Evolutionary conservation across 2,329 filamentous ascomycete species (phyloP).

Genomic region (Cladosporium sp.): DNA sequence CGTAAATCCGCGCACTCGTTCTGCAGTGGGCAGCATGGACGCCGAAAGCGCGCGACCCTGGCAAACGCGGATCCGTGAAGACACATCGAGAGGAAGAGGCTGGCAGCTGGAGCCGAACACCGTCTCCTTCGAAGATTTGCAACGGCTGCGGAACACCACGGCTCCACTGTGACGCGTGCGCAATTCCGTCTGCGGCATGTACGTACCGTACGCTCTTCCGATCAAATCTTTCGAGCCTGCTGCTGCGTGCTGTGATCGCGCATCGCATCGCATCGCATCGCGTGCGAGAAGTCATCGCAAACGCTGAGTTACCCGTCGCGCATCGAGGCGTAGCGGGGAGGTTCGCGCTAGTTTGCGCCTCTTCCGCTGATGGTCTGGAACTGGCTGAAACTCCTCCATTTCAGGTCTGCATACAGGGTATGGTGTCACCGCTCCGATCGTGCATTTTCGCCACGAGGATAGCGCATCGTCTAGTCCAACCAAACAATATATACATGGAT

Average conservation of each 20-base stretch:
- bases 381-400: neutral
- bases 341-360: constrained; percentile 8
- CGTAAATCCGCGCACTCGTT: too few relatives aligned
- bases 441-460: neutral
- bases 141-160: neutral
- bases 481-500: too few relatives aligned
- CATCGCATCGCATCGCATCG: too few relatives aligned
- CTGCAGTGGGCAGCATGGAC: too few relatives aligned
- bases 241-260: neutral
- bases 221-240: neutral
- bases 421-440: neutral
- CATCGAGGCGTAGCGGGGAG: constrained; percentile 7
- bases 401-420: neutral
- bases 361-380: constrained; percentile 9
- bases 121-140: too few relatives aligned
- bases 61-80: too few relatives aligned
- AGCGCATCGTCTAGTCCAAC: neutral
- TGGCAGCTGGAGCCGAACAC: too few relatives aligned
- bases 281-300: too few relatives aligned
- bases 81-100: too few relatives aligned
- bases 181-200: neutral
- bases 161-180: neutral
- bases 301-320: neutral
- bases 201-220: neutral
- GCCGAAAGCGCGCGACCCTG: too few relatives aligned